Conservation (phyloP, 164 flowering plant species). For the Echeveria elegans region DNA sequence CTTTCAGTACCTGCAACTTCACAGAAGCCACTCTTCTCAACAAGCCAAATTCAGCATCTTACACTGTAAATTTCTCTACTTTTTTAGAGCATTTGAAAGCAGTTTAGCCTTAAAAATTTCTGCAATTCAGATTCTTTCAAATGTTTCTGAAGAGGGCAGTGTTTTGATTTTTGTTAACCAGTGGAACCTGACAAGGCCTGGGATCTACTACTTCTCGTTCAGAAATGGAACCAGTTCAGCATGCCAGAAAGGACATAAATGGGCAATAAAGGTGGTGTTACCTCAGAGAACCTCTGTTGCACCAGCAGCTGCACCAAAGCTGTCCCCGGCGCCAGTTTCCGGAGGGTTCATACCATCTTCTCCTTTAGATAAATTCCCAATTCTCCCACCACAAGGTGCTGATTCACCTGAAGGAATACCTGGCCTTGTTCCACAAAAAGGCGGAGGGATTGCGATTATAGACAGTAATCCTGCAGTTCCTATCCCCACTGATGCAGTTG, state of each 20-base stretch:
- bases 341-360: conserved; percentile 53
- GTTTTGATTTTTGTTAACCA: conserved; percentile 9
- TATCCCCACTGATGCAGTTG: conserved; percentile 82
- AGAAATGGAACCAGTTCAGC: conserved; percentile 45
- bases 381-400: conserved; percentile 23
- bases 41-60: conserved; percentile 46
- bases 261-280: conserved; percentile 40
- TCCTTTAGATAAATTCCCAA: conserved; percentile 41
- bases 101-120: not conserved
- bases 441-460: conserved; percentile 64
- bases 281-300: not conserved
- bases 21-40: conserved; percentile 64
- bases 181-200: conserved; percentile 83
- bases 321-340: conserved; percentile 30
- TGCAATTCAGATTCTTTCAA: not conserved
- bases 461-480: conserved; percentile 92
- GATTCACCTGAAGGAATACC: conserved; percentile 18
- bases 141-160: not conserved
- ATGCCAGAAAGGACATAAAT: conserved; percentile 48
- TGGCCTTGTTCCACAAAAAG: conserved; percentile 34
- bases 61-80: conserved; percentile 35
- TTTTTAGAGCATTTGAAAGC: not conserved
- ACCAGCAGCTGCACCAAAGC: conserved; percentile 4
- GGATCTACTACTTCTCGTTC: conserved; percentile 79
- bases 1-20: conserved; percentile 74